These are phyloP conservation scores for Trametes punicea DNA, from an alignment of 768 basidiomycete species.

Conservation along the genomic window DNA sequence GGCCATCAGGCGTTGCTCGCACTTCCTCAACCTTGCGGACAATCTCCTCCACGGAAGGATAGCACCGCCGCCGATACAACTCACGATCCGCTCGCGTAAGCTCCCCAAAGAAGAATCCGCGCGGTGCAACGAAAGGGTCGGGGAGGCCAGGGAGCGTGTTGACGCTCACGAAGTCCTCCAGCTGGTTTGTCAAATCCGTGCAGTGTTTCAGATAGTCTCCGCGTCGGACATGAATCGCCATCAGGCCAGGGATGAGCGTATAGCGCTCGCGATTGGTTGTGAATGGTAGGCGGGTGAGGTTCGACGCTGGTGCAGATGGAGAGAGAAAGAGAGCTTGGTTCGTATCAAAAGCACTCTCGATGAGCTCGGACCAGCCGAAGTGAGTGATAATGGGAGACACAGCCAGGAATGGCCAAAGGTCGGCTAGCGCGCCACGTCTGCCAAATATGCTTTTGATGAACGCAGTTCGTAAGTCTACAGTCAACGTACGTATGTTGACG, in stretches of 20 bases:
- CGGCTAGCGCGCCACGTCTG: constrained; percentile 3
- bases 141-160: constrained; percentile 39
- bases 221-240: constrained; percentile 50
- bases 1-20: constrained; percentile 18
- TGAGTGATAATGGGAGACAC: constrained; percentile 45
- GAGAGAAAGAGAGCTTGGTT: constrained; percentile 12
- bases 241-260: constrained; percentile 35
- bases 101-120: constrained; percentile 17
- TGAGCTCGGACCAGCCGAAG: constrained; percentile 52
- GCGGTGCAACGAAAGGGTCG: constrained; percentile 38
- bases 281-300: not conserved
- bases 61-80: constrained; percentile 38
- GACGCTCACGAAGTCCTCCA: constrained; percentile 39
- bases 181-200: constrained; percentile 31
- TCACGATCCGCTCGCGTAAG: constrained; percentile 15
- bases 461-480: not conserved
- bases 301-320: not conserved
- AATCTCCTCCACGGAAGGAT: constrained; percentile 39
- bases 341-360: constrained; percentile 35
- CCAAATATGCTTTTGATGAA: constrained; percentile 20
- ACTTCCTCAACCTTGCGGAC: constrained; percentile 36
- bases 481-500: no score
- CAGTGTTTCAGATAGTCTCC: constrained; percentile 49
- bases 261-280: constrained; percentile 13
- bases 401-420: constrained; percentile 39